phyloP scores from a whole-genome alignment of 129 eudicot genomes.

The Helichrysum umbraculigerum region DNA sequence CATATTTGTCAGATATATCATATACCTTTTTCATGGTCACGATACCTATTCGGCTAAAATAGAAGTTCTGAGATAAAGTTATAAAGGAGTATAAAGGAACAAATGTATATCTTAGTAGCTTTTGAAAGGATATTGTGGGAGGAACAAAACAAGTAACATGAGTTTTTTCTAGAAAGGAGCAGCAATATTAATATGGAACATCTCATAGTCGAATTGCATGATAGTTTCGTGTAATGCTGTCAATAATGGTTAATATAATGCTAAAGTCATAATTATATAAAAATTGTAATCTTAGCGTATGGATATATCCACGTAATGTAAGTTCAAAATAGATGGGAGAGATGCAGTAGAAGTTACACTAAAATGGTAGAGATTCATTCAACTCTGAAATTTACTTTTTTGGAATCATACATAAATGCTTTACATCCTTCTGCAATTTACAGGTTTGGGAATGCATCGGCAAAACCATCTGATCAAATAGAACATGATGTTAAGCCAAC shows the following conservation, averaged over 20 bases:
- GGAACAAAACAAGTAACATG: not conserved
- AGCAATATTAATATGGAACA: no score
- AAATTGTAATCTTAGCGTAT: no score
- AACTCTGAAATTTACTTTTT: no score
- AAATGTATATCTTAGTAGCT: not conserved
- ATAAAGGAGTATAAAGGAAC: not conserved
- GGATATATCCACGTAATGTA: no score
- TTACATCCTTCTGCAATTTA: constrained; percentile 4
- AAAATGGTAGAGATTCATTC: no score
- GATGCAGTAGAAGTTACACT: no score
- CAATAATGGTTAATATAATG: no score
- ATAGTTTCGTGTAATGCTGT: no score
- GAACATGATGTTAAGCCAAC: constrained; percentile 46
- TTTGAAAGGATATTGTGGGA: not conserved
- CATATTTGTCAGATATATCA: not conserved
- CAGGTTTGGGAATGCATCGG: constrained; percentile 81
- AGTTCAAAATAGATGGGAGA: no score
- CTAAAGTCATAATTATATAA: no score
- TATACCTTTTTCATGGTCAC: not conserved
- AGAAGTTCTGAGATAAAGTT: not conserved
- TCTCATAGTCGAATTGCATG: no score
- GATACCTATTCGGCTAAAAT: not conserved
- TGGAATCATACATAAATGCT: not conserved
- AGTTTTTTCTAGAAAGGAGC: not conserved
- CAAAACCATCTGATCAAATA: constrained; percentile 45